Conservation (phyloP, 768 basidiomycete genomes). For the Agrocybe pediades region DNA sequence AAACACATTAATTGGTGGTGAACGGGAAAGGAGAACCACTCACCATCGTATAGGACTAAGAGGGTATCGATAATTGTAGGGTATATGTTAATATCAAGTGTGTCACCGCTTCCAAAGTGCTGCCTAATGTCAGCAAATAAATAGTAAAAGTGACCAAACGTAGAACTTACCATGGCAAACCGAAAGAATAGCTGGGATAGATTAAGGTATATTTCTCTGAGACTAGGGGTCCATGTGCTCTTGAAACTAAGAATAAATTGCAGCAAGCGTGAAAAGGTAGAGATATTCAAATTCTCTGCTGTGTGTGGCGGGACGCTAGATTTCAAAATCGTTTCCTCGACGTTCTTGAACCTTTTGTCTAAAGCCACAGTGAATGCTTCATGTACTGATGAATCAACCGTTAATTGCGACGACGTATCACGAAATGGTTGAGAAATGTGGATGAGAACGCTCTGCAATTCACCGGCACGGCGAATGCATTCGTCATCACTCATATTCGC, state of each 20-base stretch:
- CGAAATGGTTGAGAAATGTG: constrained; percentile 70
- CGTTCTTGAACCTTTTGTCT: constrained; percentile 41
- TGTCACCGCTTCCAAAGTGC: constrained; percentile 56
- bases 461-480: constrained; percentile 57
- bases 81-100: constrained; percentile 59
- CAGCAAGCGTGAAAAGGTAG: constrained; percentile 65
- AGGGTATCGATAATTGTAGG: constrained; percentile 74
- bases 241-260: constrained; percentile 76
- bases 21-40: constrained; percentile 15
- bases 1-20: neutral
- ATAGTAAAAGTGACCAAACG: neutral
- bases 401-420: constrained; percentile 41
- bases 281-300: constrained; percentile 43
- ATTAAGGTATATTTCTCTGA: constrained; percentile 45
- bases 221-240: constrained; percentile 52
- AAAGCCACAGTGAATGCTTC: constrained; percentile 58
- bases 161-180: constrained; percentile 50
- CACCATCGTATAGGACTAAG: constrained; percentile 75
- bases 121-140: constrained; percentile 25
- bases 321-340: constrained; percentile 37
- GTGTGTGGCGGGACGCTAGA: constrained; percentile 16
- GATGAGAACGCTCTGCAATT: constrained; percentile 69
- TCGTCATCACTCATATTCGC: constrained; percentile 30
- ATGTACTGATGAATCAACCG: constrained; percentile 56
- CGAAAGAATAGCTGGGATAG: constrained; percentile 48